Evolutionary conservation across 148 eudicot species (phyloP), one percentile per base, ranked within the genome.

Genomic region (Agrostemma githago): DNA sequence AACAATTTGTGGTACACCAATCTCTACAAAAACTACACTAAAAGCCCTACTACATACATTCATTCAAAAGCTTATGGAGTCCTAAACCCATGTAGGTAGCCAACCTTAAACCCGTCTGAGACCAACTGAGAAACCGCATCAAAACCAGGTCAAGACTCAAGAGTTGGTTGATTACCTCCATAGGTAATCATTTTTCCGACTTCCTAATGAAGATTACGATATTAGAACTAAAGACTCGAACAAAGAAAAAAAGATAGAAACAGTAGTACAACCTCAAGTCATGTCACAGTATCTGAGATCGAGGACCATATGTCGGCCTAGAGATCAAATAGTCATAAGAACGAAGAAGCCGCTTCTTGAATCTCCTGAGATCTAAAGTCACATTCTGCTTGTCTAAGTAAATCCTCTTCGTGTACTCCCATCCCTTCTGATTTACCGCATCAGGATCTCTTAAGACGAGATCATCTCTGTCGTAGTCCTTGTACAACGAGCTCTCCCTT

Each of bases 381-480:
- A 95, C 92, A 71, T 80, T 92, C 64, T 95, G 98, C n/a, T 82
- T 82, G 69, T 92, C 97, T 72, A 95, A 83, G 72, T 95, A 95
- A 20, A 92, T 83, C 83, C 79, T 90, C 82, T 92, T 95, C 3
- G 96, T 87, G 41, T 79, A 87, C 78, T 92, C 90, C 98, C 98
- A 94, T 4, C 97, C 97, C 63, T 86, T 88, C 19, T 54, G 51
- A 58, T 72, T 84, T 20, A 95, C 88, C 38, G 90, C 89, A 10
- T 70, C 58, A 3, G 93, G 97, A 70, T 95, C 88, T 0, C 51
- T 82, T 78, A 89, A 53, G 14, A 95, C 91, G 2, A 84, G 92
- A 77, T 95, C 96, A 60, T 79, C 73, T 67, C 68, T 73, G 2
- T 53, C 80, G 61, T 95, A 95, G 2, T 85, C 89, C 15, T 90